A percentile compares a stretch with the other conserved stretches of the same genome.
These are phyloP conservation scores for Elaeis guineensis DNA, from an alignment of 176 grass and related monocot species.

Conservation along the genomic window DNA sequence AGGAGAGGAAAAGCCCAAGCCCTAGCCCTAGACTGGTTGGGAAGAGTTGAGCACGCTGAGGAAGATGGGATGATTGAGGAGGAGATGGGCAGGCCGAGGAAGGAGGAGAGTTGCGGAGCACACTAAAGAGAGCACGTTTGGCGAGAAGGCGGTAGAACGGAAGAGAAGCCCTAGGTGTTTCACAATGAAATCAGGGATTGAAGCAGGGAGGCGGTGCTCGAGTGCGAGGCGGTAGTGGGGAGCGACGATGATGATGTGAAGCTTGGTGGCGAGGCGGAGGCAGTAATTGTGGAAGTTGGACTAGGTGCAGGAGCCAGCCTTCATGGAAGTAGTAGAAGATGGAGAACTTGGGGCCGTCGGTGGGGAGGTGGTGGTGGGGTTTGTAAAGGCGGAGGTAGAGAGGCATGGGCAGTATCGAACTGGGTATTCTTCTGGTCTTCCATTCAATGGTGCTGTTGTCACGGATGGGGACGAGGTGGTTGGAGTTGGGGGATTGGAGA, in stretches of 20 bases:
- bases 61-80: too few relatives aligned
- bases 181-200: too few relatives aligned
- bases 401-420: conserved; percentile 21
- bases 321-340: conserved; percentile 10
- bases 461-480: conserved; percentile 26
- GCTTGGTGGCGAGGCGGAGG: conserved; percentile 13
- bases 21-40: too few relatives aligned
- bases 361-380: not conserved
- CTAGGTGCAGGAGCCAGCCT: conserved; percentile 14
- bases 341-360: not conserved
- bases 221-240: conserved; percentile 82
- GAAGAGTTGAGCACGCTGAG: too few relatives aligned
- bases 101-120: too few relatives aligned
- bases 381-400: conserved; percentile 30
- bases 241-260: conserved; percentile 42
- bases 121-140: too few relatives aligned
- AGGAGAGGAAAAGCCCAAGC: too few relatives aligned
- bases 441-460: conserved; percentile 39
- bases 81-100: too few relatives aligned
- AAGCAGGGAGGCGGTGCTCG: conserved; percentile 66
- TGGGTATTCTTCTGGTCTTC: conserved; percentile 31
- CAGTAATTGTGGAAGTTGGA: conserved; percentile 14
- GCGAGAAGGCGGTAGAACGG: too few relatives aligned
- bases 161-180: too few relatives aligned
- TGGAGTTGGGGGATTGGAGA: conserved; percentile 30